Base-by-base conservation (phyloP, 129 eudicot species). In the Heracleum sosnowskyi region DNA sequence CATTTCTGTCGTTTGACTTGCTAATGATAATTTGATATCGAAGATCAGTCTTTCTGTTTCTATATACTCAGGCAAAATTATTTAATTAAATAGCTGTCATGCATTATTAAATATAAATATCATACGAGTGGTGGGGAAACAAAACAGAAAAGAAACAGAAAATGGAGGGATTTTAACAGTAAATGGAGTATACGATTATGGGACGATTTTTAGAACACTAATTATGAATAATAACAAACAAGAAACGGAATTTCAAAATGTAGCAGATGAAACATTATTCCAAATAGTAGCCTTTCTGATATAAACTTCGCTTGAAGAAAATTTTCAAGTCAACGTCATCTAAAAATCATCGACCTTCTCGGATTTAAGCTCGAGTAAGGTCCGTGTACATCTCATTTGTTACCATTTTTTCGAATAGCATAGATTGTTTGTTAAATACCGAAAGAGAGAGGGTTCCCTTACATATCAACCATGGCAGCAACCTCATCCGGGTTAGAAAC, bases 401-500 rank as follows among this genome's bases (percentile, higher is more conserved):
- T 44, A 44, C 47, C 47, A 44, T 44, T 44, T 44, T 44, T 44
- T 44, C 47, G 10, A 44, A 44, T 9, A 44, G 18, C 4, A 45
- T 11, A 45, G 12, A 45, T 15, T 2, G 16, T 16, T 46, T 17
- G n/a, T 18, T 57, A 5, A 6, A 53, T 35, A 73, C 40, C 5
- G 69, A 83, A 44, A 77, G 69, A 57, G 62, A 80, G 76, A 79
- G 26, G 42, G 37, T 39, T 34, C 5, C 49, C 92, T 24, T 83
- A 88, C 92, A 81, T 79, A 44, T 79, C 83, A 81, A 88, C 92
- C 86, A 84, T 79, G 77, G 88, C 71, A 69, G 84, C 90, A 82
- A 88, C 73, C 57, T 86, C 90, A 57, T 88, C 92, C 2, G 92
- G 92, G 49, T 88, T 79, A 36, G 85, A 87, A 69, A 88, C 88